Evolutionary conservation across 2,329 filamentous ascomycete genomes (phyloP).

Genomic region (Aureobasidium vineae): DNA sequence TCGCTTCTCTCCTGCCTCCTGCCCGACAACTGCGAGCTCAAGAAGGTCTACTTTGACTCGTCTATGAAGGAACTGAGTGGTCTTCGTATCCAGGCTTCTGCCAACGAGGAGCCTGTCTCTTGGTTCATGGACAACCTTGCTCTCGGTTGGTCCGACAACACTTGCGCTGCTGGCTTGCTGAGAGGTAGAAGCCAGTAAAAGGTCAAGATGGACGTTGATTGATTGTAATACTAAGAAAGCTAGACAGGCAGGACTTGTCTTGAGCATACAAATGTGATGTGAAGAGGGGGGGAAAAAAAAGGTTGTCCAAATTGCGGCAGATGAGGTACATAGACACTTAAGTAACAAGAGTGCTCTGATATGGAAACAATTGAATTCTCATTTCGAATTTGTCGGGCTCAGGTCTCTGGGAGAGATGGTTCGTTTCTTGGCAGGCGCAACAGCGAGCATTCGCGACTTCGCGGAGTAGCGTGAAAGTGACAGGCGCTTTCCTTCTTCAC

Average conservation of each 20-base stretch:
- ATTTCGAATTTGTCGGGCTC: too few relatives aligned
- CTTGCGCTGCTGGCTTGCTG: constrained; percentile 61
- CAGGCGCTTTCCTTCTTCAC: constrained; percentile 9
- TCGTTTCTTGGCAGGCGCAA: neutral
- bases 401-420: too few relatives aligned
- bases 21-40: constrained; percentile 45
- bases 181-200: constrained; percentile 72
- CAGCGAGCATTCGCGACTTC: neutral
- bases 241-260: constrained; percentile 17
- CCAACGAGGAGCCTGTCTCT: constrained; percentile 38
- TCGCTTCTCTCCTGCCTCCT: constrained; percentile 45
- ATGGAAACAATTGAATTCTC: neutral
- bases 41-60: constrained; percentile 44
- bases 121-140: constrained; percentile 52
- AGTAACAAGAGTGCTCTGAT: neutral
- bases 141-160: constrained; percentile 52
- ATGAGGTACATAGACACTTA: neutral
- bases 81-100: constrained; percentile 51
- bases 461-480: constrained; percentile 2
- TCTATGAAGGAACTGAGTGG: constrained; percentile 47
- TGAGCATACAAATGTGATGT: constrained; percentile 7
- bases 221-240: constrained; percentile 6
- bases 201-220: constrained; percentile 61
- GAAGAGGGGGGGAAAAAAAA: neutral
- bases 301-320: neutral